Evolutionary conservation across 345 rosid species (phyloP), one percentile per base, ranked within the genome.

Genomic region (Eucalyptus pumila): DNA sequence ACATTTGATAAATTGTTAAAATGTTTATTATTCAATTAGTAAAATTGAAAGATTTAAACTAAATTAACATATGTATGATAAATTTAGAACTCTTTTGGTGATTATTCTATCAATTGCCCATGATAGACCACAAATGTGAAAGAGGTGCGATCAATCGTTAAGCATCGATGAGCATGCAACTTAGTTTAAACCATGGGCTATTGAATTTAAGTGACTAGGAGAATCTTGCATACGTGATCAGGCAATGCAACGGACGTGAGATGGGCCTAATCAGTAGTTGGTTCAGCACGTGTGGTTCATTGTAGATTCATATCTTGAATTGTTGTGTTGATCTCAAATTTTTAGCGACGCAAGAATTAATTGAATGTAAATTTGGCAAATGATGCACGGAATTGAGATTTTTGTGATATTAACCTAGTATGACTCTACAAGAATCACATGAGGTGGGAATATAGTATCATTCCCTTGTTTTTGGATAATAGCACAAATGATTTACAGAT

Each of bases 371-470:
- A 52, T 7, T 52, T 52, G 56, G 56, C 24, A 19, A 52, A 52
- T 19, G 56, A 19, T 19, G 5, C 56, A 52, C 5, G 0, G 0
- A 52, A 52, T 52, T 52, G 24, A 19, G 24, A 7, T 7, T 52
- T 52, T 52, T 52, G 23, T 52, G 56, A 52, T 52, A 52, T 52
- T 19, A 52, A 19, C 2, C 5, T 52, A 52, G 9, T 7, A 52
- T 19, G 9, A 19, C 10, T 52, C 2, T 52, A 52, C 56, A 17
- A 52, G 23, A 51, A 51, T 51, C 54, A 17, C 54, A 51, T 51
- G 54, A 51, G 23, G 54, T 1, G 0, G 54, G 54, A 16, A 51
- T 51, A 51, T 51, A 52, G 56, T 52, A 52, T 52, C 56, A 0
- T 52, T 2, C 23, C 56, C 56, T 52, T 52, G 56, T 52, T 52